Conservation (phyloP, 202 grass and related monocot species). For the Panicum hallii region DNA sequence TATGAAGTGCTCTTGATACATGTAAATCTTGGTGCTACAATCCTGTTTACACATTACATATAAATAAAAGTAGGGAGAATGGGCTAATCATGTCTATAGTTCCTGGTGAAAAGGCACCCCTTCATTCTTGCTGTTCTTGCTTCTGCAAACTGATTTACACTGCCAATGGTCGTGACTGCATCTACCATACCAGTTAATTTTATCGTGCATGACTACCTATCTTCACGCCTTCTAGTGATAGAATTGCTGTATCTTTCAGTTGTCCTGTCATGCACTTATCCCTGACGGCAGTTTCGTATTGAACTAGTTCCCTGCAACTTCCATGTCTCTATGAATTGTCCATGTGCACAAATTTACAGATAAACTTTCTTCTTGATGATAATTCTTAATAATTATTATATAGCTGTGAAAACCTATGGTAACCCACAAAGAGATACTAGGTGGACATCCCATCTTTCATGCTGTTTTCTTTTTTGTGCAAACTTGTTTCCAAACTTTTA, state of each 20-base stretch:
- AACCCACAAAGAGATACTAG: not conserved
- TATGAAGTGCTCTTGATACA: slow-evolving; percentile 3
- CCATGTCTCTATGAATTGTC: not conserved
- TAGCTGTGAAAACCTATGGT: not conserved
- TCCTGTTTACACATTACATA: slow-evolving; percentile 1
- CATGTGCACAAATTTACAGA: not conserved
- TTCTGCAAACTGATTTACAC: not conserved
- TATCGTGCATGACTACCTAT: not conserved
- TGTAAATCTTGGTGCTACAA: not conserved
- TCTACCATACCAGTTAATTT: not conserved
- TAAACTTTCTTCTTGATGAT: not conserved
- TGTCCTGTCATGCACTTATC: not conserved
- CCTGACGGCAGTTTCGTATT: not conserved
- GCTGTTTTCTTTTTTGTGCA: not conserved
- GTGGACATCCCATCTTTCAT: not conserved
- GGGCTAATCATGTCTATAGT: no score
- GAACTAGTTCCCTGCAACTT: slow-evolving; percentile 8
- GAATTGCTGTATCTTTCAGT: not conserved
- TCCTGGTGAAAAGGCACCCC: not conserved
- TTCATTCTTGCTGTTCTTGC: slow-evolving; percentile 29
- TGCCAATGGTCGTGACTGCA: not conserved
- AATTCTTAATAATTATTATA: not conserved
- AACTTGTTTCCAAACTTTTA: not conserved
- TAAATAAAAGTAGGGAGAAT: not conserved
- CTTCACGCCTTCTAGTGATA: not conserved